phyloP scores from a whole-genome alignment of 192 early-diverging fungal species.

The Backusella parvicylindrica region DNA sequence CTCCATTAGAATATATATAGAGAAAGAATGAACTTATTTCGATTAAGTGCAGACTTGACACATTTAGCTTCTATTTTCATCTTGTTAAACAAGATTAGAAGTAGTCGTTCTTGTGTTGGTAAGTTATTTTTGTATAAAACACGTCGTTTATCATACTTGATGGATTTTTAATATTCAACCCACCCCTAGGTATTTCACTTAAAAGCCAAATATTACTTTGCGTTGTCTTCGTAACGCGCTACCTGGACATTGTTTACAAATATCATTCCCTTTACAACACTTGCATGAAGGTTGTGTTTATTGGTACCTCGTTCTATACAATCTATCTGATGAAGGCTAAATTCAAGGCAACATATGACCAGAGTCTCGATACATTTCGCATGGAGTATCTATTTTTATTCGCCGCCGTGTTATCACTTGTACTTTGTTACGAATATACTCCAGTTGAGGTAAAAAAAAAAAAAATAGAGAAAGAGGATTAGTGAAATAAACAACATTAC shows the following conservation, averaged over 20 bases:
- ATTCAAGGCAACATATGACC: conserved; percentile 92
- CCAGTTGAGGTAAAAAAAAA: neutral
- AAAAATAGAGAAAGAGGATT: neutral
- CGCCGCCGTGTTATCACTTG: neutral
- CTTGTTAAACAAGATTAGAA: conserved; percentile 87
- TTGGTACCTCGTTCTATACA: conserved; percentile 80
- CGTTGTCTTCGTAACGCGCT: conserved; percentile 88
- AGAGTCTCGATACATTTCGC: conserved; percentile 86
- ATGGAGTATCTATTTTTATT: conserved; percentile 67
- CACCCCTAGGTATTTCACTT: conserved; percentile 95
- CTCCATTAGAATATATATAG: neutral
- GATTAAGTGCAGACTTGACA: conserved; percentile 7
- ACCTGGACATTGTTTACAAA: conserved; percentile 80
- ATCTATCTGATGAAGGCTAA: conserved; percentile 85
- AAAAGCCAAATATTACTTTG: conserved; percentile 93
- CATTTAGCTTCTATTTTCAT: conserved; percentile 36
- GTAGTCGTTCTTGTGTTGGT: conserved; percentile 87
- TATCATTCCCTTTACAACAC: conserved; percentile 90
- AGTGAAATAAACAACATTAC: neutral
- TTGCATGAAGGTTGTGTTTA: conserved; percentile 95
- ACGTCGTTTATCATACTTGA: no score
- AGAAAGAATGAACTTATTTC: conserved; percentile 19
- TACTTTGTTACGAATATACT: neutral
- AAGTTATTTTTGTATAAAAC: neutral
- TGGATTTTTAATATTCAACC: neutral